Base-by-base conservation (phyloP, 1,284 basidiomycete genomes). In the Ustilago vetiveriae region DNA sequence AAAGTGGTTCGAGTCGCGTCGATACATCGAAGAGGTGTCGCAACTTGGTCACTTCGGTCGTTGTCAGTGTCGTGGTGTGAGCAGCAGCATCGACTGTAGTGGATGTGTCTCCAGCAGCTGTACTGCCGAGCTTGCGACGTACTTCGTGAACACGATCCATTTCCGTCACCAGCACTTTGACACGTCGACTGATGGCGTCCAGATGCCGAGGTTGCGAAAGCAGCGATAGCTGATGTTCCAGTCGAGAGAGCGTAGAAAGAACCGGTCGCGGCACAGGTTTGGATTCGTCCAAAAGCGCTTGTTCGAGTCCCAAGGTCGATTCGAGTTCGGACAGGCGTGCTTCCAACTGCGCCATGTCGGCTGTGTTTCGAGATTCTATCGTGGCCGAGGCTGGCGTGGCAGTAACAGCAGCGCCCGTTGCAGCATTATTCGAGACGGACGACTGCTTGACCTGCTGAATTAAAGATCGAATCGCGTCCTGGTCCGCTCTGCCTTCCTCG, bases 201-300 rank as follows among this genome's bases (percentile, higher is more conserved):
- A 98, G 89, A 81, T 98, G 94, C 6, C 94, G 89, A 0, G 96
- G 95, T 84, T 98, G 94, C 0, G 94, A 92, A 46, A 98, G 88
- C 14, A 98, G 85, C 2, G 89, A 88, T 26, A 98, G 85, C 82
- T 94, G 91, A 24, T 89, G 88, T 78, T 92, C 92, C 33, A 97
- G 87, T 26, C 92, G 89, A 16, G 87, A 87, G 37, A 98, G 85
- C 38, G 92, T 88, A 0, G 91, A 88, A 1, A 96, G 84, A 14
- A 98, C 85, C 0, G 95, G 93, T 2, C 90, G 86, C 0, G 91
- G 89, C 11, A 92, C 84, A 2, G 78, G 67, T 39, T 39, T 48
- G 14, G 60, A 62, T 37, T 75, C 73, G 53, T 75, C 74, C 19
- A 68, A 33, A 1, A 68, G 32, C 9, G 57, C 65, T 24, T 72